Conservation (phyloP, 257 asterid species). For the Solanum lycopersicoides region DNA sequence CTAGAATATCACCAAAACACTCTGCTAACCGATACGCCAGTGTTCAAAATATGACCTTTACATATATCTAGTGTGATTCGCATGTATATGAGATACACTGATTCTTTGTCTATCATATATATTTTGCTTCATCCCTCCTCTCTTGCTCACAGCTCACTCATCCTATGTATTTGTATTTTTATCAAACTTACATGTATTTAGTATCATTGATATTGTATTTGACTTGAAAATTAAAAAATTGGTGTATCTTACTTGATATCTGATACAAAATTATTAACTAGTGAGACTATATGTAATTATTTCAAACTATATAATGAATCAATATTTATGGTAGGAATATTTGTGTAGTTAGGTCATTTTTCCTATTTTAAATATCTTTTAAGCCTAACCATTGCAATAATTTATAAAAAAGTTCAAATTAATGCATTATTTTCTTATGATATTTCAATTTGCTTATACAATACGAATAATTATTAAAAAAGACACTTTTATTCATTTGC, state of each 20-base stretch:
- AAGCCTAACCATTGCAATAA: too few relatives aligned
- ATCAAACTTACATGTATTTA: too few relatives aligned
- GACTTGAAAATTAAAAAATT: background rate
- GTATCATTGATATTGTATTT: background rate
- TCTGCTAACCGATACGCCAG: background rate
- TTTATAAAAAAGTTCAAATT: too few relatives aligned
- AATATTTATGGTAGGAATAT: too few relatives aligned
- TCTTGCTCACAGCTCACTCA: background rate
- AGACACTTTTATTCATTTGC: too few relatives aligned
- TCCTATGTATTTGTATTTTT: background rate
- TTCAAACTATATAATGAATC: background rate
- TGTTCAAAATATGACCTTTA: background rate
- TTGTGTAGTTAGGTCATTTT: background rate
- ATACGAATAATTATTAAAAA: too few relatives aligned
- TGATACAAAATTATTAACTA: too few relatives aligned
- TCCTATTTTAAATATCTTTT: background rate
- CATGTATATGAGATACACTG: background rate
- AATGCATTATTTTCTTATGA: too few relatives aligned
- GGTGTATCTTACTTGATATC: background rate
- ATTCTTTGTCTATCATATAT: background rate
- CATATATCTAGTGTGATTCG: background rate
- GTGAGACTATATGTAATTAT: background rate
- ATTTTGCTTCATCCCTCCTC: too few relatives aligned
- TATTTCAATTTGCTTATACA: too few relatives aligned
- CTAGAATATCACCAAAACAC: background rate